A percentile compares a stretch with the other conserved stretches of the same genome.
Conservation (phyloP, 2,329 filamentous ascomycete species). For the Neocucurbitaria cava region DNA sequence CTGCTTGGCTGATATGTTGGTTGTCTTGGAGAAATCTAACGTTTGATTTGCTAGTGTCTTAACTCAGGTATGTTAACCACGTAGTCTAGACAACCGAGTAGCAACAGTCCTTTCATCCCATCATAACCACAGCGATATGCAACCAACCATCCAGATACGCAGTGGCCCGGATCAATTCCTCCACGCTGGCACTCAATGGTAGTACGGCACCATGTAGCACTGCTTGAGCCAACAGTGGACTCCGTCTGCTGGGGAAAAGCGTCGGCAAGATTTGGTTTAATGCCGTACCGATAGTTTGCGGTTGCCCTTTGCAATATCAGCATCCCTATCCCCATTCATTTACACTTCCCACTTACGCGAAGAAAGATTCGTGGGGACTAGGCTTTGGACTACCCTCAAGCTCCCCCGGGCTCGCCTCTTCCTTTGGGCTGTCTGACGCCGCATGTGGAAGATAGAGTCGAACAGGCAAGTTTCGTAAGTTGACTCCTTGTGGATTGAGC, state of each 20-base stretch:
- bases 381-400: conserved; percentile 70
- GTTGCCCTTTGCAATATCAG: conserved; percentile 52
- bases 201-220: conserved; percentile 85
- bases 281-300: conserved; percentile 77
- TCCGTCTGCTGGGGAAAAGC: conserved; percentile 85
- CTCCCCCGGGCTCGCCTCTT: conserved; percentile 46
- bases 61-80: not conserved
- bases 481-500: conserved; percentile 72
- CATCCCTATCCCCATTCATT: not conserved
- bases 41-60: not conserved
- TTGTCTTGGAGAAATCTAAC: not conserved
- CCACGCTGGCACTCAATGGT: conserved; percentile 79
- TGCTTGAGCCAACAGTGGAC: conserved; percentile 81
- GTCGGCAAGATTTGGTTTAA: conserved; percentile 77
- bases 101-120: conserved; percentile 61
- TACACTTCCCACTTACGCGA: conserved; percentile 36
- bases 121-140: conserved; percentile 79
- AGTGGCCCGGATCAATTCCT: conserved; percentile 81
- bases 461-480: conserved; percentile 81
- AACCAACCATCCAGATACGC: conserved; percentile 94
- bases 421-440: conserved; percentile 27
- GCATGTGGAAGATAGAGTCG: conserved; percentile 77
- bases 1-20: not conserved
- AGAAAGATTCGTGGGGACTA: conserved; percentile 64
- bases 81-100: not conserved